Evolutionary conservation across 768 basidiomycete species (phyloP).

Genomic region (Lactifluus piperatus): DNA sequence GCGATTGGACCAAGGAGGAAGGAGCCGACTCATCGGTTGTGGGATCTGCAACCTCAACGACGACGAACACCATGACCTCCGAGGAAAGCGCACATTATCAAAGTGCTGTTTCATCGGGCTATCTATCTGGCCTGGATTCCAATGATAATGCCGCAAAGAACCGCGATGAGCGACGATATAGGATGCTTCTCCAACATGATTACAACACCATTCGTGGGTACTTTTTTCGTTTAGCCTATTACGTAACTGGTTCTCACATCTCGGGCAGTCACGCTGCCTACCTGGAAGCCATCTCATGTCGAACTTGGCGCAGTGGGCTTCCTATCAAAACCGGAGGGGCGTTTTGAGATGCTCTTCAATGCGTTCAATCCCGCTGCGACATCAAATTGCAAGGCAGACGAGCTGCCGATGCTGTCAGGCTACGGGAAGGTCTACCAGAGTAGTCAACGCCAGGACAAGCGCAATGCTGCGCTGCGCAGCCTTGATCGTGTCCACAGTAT

Average conservation of each 20-base stretch:
- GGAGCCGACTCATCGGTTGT: neutral
- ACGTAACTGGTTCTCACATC: neutral
- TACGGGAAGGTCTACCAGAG: constrained; percentile 50
- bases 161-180: constrained; percentile 58
- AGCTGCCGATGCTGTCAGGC: constrained; percentile 51
- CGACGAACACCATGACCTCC: constrained; percentile 6
- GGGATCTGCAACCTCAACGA: neutral
- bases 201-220: constrained; percentile 60
- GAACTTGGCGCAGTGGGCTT: constrained; percentile 70
- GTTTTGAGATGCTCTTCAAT: constrained; percentile 67
- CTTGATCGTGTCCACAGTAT: constrained; percentile 45
- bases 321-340: constrained; percentile 54
- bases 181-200: constrained; percentile 54
- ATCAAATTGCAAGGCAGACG: constrained; percentile 33
- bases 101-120: constrained; percentile 22
- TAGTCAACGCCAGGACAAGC: constrained; percentile 45
- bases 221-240: neutral
- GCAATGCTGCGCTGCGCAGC: constrained; percentile 49
- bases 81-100: neutral
- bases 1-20: neutral
- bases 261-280: constrained; percentile 34
- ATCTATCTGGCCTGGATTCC: constrained; percentile 32
- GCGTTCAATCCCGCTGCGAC: constrained; percentile 47
- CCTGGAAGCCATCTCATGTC: constrained; percentile 62
- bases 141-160: constrained; percentile 35